Evolutionary conservation across 148 eudicot species (phyloP).

Genomic region (Chenopodium quinoa): DNA sequence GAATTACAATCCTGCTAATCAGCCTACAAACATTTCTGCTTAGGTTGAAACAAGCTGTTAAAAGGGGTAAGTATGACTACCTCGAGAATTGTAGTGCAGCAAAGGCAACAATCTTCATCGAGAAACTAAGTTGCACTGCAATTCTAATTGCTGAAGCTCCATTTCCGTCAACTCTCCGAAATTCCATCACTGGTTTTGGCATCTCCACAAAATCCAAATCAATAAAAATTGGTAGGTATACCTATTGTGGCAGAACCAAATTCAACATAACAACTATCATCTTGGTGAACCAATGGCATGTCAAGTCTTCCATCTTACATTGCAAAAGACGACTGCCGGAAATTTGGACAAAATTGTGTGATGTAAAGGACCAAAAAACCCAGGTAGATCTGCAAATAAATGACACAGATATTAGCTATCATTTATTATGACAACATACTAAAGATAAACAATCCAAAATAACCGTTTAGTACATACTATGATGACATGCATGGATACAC

Average conservation of each 20-base stretch:
- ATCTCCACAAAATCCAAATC: background rate
- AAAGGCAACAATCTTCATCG: background rate
- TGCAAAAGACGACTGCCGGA: conserved; percentile 15
- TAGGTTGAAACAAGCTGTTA: background rate
- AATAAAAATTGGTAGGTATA: conserved; percentile 13
- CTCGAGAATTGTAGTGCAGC: conserved; percentile 7
- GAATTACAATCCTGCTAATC: conserved; percentile 21
- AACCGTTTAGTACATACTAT: background rate
- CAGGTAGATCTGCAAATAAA: conserved; percentile 21
- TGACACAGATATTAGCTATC: background rate
- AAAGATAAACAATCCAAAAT: background rate
- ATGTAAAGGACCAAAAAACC: background rate
- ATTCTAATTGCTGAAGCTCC: conserved; percentile 17
- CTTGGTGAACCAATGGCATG: conserved; percentile 18
- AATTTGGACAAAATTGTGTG: conserved; percentile 5
- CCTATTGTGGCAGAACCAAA: background rate
- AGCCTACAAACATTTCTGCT: conserved; percentile 8
- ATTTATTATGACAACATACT: background rate
- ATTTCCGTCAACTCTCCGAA: background rate
- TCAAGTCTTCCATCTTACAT: conserved; percentile 7
- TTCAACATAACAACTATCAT: conserved; percentile 3
- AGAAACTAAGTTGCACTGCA: background rate
- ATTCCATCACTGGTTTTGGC: background rate
- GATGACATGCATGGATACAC: background rate
- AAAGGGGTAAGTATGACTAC: conserved; percentile 8